Evolutionary conservation across 192 early-diverging fungal genomes (phyloP).

Genomic region (Coemansia sp.): DNA sequence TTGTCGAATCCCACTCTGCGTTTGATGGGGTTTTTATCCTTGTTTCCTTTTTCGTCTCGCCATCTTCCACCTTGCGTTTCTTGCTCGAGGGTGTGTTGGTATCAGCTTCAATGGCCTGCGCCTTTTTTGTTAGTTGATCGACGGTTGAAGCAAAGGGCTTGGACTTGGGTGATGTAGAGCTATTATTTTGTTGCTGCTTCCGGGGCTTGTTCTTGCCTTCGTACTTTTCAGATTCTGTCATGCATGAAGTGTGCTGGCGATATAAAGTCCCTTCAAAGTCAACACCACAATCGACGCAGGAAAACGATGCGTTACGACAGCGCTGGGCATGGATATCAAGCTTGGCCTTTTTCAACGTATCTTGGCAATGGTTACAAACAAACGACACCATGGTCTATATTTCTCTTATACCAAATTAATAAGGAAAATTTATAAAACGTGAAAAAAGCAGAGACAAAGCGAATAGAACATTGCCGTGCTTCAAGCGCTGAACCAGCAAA

Average conservation of each 20-base stretch:
- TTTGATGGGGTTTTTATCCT: constrained; percentile 4
- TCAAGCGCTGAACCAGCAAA: not conserved
- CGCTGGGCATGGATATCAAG: constrained; percentile 79
- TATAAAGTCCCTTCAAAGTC: constrained; percentile 82
- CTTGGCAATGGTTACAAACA: constrained; percentile 74
- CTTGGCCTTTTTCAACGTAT: constrained; percentile 95
- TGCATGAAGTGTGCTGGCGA: constrained; percentile 84
- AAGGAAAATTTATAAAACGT: too few relatives aligned
- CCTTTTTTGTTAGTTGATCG: constrained; percentile 39
- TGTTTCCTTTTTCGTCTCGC: not conserved
- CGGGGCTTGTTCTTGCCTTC: constrained; percentile 55
- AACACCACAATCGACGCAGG: constrained; percentile 88
- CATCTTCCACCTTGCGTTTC: constrained; percentile 22
- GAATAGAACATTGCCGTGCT: too few relatives aligned
- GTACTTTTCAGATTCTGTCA: constrained; percentile 94
- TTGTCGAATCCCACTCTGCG: constrained; percentile 21
- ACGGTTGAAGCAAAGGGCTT: constrained; percentile 30
- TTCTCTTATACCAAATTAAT: not conserved
- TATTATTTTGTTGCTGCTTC: constrained; percentile 4
- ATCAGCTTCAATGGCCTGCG: constrained; percentile 12
- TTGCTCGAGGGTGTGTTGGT: not conserved
- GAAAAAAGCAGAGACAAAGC: not conserved
- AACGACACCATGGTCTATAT: constrained; percentile 60
- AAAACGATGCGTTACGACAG: constrained; percentile 83
- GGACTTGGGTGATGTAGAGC: not conserved